Evolutionary conservation across 164 flowering plant genomes (phyloP).

Genomic region (Piper betle): DNA sequence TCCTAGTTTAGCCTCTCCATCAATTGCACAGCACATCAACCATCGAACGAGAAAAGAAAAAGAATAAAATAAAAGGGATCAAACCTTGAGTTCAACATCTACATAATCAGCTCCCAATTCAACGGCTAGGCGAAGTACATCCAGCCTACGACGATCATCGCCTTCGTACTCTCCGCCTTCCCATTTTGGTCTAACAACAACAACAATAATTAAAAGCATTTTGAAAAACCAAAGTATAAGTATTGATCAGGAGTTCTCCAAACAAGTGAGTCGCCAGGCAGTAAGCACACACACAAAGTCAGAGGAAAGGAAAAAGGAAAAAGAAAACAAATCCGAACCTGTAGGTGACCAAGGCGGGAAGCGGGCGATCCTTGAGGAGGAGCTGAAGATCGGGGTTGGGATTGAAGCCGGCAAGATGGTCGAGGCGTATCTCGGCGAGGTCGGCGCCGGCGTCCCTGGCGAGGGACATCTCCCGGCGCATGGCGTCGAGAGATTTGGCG

Average conservation of each 20-base stretch:
- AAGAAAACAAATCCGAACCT: constrained; percentile 14
- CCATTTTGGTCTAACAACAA: constrained; percentile 21
- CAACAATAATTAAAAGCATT: not conserved
- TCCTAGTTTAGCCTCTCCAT: not conserved
- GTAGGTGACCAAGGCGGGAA: constrained; percentile 26
- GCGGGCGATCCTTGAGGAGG: constrained; percentile 20
- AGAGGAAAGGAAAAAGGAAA: no score
- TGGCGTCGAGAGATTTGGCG: constrained; percentile 33
- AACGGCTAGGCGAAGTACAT: constrained; percentile 34
- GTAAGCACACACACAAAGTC: no score
- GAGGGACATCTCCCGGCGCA: constrained; percentile 31
- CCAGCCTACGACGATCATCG: constrained; percentile 27
- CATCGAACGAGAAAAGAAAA: not conserved
- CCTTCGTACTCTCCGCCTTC: constrained; percentile 48
- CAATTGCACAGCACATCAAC: no score
- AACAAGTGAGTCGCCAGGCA: no score
- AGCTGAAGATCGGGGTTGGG: no score
- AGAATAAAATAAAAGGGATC: not conserved
- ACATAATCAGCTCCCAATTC: constrained; percentile 50
- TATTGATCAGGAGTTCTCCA: no score
- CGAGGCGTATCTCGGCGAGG: constrained; percentile 47
- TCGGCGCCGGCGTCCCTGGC: constrained; percentile 52
- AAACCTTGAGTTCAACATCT: constrained; percentile 52
- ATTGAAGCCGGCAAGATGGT: constrained; percentile 14
- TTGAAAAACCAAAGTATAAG: not conserved